These are phyloP conservation scores for Lipomyces kockii DNA, from an alignment of 805 yeast genomes.

Conservation along the genomic window DNA sequence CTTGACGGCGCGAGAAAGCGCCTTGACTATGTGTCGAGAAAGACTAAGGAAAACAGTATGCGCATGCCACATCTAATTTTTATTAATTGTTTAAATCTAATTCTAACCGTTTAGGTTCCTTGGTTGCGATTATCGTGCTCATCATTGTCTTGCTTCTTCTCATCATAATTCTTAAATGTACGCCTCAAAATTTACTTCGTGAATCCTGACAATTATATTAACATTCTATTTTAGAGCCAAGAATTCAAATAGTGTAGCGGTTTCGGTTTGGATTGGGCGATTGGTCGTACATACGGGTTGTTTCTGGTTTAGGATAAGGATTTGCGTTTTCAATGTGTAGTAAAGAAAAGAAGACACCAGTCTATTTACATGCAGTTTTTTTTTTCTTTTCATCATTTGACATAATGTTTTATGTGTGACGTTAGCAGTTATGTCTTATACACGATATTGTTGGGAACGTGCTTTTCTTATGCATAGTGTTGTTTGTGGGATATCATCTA, in stretches of 20 bases:
- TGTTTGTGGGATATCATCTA: no score
- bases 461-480: no score
- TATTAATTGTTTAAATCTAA: background rate
- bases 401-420: no score
- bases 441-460: no score
- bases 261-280: slow-evolving; percentile 4
- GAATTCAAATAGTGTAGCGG: background rate
- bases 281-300: slow-evolving; percentile 1
- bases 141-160: slow-evolving; percentile 46
- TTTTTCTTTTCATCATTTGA: background rate
- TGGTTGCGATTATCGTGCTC: slow-evolving; percentile 44
- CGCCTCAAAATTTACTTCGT: background rate
- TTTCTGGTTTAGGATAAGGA: background rate
- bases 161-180: slow-evolving; percentile 42
- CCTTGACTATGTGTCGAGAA: slow-evolving; percentile 46
- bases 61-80: background rate
- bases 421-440: no score
- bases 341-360: background rate
- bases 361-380: background rate
- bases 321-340: slow-evolving; percentile 2
- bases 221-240: background rate
- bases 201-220: background rate
- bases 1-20: slow-evolving; percentile 45
- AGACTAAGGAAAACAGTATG: slow-evolving; percentile 45
- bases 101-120: slow-evolving; percentile 41